phyloP scores from a whole-genome alignment of 768 basidiomycete genomes.

The Tremella mesenterica region DNA sequence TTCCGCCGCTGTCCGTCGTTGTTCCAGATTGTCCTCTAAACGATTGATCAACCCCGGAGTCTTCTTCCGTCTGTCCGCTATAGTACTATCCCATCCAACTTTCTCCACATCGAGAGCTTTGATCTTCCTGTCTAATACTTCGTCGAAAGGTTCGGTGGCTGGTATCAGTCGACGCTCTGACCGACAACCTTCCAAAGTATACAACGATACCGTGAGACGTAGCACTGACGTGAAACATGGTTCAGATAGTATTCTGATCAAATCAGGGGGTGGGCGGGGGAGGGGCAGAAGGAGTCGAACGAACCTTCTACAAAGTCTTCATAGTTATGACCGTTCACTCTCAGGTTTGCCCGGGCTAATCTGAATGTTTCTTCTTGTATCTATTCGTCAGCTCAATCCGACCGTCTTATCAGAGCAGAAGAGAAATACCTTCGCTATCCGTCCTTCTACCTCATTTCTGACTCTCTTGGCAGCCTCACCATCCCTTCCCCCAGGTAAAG shows the following conservation, averaged over 20 bases:
- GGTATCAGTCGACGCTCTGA: background rate
- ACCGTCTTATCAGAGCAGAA: background rate
- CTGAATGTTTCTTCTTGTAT: constrained; percentile 55
- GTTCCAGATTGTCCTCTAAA: constrained; percentile 45
- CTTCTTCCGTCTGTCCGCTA: constrained; percentile 59
- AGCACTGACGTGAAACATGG: background rate
- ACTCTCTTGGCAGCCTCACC: constrained; percentile 50
- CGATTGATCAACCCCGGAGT: constrained; percentile 54
- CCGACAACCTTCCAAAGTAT: no score
- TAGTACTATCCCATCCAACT: constrained; percentile 63
- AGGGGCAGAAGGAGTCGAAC: constrained; percentile 7
- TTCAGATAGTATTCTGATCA: background rate
- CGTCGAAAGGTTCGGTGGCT: constrained; percentile 76
- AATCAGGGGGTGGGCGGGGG: no score
- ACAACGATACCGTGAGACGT: no score
- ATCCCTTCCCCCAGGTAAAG: constrained; percentile 43
- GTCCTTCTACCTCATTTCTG: constrained; percentile 29
- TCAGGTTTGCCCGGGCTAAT: constrained; percentile 61
- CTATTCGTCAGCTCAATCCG: constrained; percentile 13
- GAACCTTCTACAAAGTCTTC: constrained; percentile 54
- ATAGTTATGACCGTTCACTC: constrained; percentile 69
- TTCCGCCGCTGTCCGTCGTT: constrained; percentile 15
- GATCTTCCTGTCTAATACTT: constrained; percentile 70
- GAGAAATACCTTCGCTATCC: constrained; percentile 26
- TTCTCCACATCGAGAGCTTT: constrained; percentile 70